Percentiles rank a stretch among this genome's conserved stretches.
phyloP scores from a whole-genome alignment of 306 rosid genomes.

The Cicer arietinum region DNA sequence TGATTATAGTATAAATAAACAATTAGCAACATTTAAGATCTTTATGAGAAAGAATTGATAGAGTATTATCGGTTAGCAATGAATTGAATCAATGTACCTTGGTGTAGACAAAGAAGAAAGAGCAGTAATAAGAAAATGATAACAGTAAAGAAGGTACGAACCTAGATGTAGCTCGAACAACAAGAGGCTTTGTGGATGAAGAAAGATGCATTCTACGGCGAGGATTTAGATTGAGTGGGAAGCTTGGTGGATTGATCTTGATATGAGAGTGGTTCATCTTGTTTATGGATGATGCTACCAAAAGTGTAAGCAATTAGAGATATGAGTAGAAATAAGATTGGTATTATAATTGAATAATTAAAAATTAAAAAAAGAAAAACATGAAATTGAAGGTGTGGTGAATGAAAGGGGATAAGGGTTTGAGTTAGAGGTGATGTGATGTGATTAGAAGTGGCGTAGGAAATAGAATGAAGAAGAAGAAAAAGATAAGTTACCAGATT shows the following conservation, averaged over 20 bases:
- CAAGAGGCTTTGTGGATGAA: conserved; percentile 56
- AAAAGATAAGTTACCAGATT: conserved; percentile 46
- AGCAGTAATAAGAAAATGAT: conserved; percentile 6
- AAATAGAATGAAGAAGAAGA: background rate
- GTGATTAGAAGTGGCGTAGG: background rate
- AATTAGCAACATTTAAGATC: background rate
- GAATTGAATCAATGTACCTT: conserved; percentile 11
- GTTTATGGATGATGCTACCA: conserved; percentile 56
- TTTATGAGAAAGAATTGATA: too few species aligned
- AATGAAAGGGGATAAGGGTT: too few species aligned
- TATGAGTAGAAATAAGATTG: too few species aligned
- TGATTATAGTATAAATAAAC: background rate
- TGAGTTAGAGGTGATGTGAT: background rate
- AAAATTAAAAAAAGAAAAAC: too few species aligned
- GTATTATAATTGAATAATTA: too few species aligned
- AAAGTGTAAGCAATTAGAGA: background rate
- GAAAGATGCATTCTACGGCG: conserved; percentile 49
- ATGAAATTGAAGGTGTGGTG: too few species aligned
- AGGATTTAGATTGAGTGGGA: conserved; percentile 48
- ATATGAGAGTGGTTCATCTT: conserved; percentile 48
- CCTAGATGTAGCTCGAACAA: conserved; percentile 82
- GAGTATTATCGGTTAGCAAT: too few species aligned
- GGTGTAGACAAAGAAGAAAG: conserved; percentile 10
- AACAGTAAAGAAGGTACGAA: conserved; percentile 35
- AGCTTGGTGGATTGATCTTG: conserved; percentile 50